phyloP scores from a whole-genome alignment of 2,329 filamentous ascomycete genomes.

The Botrytis tulipae region DNA sequence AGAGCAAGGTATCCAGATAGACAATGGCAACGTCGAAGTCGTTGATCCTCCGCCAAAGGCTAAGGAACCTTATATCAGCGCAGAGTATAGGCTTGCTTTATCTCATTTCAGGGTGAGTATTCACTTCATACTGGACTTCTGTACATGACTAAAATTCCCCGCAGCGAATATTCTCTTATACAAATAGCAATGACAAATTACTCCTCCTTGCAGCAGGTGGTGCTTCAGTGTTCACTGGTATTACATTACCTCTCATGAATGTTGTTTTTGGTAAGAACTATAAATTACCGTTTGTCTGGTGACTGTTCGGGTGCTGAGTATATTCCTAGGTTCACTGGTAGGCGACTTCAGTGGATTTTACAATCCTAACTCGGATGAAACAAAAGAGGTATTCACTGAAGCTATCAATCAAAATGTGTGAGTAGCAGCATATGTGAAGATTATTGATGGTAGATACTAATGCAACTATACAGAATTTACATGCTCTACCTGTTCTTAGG shows the following conservation, averaged over 20 bases:
- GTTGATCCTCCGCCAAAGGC: background rate
- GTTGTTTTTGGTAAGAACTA: conserved; percentile 51
- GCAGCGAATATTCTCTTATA: conserved; percentile 32
- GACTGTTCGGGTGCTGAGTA: background rate
- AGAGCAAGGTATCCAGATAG: background rate
- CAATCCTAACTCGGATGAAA: conserved; percentile 42
- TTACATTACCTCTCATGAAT: conserved; percentile 57
- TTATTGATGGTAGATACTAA: background rate
- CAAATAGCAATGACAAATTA: conserved; percentile 23
- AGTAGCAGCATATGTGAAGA: conserved; percentile 22
- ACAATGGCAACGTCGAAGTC: background rate
- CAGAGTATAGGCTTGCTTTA: conserved; percentile 12
- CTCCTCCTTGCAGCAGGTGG: conserved; percentile 41
- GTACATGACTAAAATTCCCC: conserved; percentile 2
- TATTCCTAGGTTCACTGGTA: conserved; percentile 34
- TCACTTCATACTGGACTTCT: background rate
- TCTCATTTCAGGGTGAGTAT: conserved; percentile 13
- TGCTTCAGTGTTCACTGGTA: conserved; percentile 52
- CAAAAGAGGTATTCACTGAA: conserved; percentile 48
- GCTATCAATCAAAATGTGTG: conserved; percentile 46
- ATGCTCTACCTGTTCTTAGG: conserved; percentile 58
- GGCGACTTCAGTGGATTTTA: conserved; percentile 52
- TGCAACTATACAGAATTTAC: conserved; percentile 47
- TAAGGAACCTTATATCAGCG: background rate
- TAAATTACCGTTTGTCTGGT: background rate